These are phyloP conservation scores for Xanthoconium stramineum DNA, from an alignment of 768 basidiomycete species.

Conservation along the genomic window DNA sequence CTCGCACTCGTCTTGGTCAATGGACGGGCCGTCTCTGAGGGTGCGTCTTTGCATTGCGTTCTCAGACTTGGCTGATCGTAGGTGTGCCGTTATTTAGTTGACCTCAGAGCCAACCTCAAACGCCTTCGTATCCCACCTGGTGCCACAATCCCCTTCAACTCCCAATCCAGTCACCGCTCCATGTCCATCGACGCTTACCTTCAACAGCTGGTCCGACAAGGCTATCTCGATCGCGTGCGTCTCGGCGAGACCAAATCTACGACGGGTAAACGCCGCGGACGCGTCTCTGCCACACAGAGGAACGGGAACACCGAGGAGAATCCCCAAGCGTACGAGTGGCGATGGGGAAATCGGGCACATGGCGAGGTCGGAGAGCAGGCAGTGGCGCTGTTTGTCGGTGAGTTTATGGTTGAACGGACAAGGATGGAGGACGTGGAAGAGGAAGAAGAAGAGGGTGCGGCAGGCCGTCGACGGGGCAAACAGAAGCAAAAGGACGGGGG, in stretches of 20 bases:
- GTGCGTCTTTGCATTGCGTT: constrained; percentile 38
- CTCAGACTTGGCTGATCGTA: neutral
- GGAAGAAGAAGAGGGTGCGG: constrained; percentile 12
- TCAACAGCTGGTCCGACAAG: constrained; percentile 57
- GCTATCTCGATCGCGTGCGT: constrained; percentile 70
- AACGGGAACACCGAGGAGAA: constrained; percentile 8
- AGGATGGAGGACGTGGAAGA: constrained; percentile 16
- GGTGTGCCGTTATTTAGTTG: constrained; percentile 42
- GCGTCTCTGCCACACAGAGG: constrained; percentile 43
- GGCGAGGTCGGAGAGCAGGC: constrained; percentile 80
- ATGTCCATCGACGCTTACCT: constrained; percentile 68
- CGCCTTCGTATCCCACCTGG: constrained; percentile 59
- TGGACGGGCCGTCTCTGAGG: constrained; percentile 69
- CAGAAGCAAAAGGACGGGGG: constrained; percentile 12
- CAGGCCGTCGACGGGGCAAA: constrained; percentile 11
- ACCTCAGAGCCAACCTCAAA: constrained; percentile 67
- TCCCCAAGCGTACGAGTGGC: constrained; percentile 59
- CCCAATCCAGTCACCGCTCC: constrained; percentile 46
- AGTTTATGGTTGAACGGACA: constrained; percentile 58
- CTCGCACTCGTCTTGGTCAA: constrained; percentile 82
- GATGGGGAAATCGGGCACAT: constrained; percentile 80
- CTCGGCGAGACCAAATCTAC: constrained; percentile 47
- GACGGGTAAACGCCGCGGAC: constrained; percentile 54
- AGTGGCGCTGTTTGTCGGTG: constrained; percentile 71
- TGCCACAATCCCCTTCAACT: constrained; percentile 48